These are phyloP conservation scores for Leersia perrieri DNA, from an alignment of 176 grass and related monocot genomes.

Conservation along the genomic window DNA sequence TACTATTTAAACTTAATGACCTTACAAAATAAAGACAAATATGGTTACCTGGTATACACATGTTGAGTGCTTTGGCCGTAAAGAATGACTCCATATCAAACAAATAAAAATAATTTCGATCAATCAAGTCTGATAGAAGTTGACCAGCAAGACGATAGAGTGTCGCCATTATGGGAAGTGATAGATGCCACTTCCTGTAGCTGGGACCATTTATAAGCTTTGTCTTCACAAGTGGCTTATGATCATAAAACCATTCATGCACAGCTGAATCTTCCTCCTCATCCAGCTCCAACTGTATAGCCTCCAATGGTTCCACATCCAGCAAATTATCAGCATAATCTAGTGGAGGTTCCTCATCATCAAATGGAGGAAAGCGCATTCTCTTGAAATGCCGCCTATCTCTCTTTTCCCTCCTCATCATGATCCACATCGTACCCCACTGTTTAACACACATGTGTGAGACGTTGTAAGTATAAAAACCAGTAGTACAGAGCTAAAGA, in stretches of 20 bases:
- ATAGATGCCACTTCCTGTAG: conserved; percentile 92
- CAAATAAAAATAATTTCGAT: conserved; percentile 93
- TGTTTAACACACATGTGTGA: conserved; percentile 34
- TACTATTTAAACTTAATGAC: neutral
- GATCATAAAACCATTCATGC: conserved; percentile 95
- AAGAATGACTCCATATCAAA: conserved; percentile 99
- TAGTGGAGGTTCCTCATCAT: conserved; percentile 93
- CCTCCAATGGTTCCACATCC: conserved; percentile 93
- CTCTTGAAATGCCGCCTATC: conserved; percentile 94
- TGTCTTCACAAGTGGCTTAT: conserved; percentile 95
- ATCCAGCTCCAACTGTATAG: conserved; percentile 92
- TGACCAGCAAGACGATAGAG: conserved; percentile 92
- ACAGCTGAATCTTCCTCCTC: conserved; percentile 95
- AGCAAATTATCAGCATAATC: conserved; percentile 98
- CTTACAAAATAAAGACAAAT: neutral
- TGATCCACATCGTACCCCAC: conserved; percentile 99
- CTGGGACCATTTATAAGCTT: conserved; percentile 96
- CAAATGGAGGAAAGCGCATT: conserved; percentile 99
- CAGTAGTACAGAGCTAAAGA: neutral
- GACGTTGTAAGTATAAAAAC: conserved; percentile 18
- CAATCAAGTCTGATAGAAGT: conserved; percentile 86
- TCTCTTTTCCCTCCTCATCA: conserved; percentile 98
- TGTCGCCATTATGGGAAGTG: conserved; percentile 96
- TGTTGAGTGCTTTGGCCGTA: conserved; percentile 94
- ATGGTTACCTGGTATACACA: conserved; percentile 93